A percentile compares a stretch with the other conserved stretches of the same genome.
phyloP scores from a whole-genome alignment of 176 grass and related monocot species.

The Oryza meyeriana region DNA sequence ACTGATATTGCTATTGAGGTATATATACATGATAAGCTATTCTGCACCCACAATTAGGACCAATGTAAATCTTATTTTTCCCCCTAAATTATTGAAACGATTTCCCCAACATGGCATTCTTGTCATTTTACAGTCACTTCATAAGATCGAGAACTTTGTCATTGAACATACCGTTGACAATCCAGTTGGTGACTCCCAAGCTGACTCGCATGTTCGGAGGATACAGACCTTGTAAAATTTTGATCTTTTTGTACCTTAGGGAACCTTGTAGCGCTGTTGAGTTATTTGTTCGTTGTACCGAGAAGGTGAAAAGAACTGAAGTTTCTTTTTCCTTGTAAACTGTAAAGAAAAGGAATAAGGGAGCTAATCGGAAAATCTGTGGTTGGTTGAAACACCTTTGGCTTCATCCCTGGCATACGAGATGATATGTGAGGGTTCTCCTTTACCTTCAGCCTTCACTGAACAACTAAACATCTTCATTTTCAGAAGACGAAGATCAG shows the following conservation, averaged over 20 bases:
- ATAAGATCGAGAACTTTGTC: slow-evolving; percentile 62
- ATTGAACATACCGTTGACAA: slow-evolving; percentile 3
- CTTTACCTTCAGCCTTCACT: background rate
- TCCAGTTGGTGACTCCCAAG: slow-evolving; percentile 19
- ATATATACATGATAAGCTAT: background rate
- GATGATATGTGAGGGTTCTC: background rate
- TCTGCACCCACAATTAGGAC: background rate
- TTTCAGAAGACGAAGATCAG: background rate
- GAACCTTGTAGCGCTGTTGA: slow-evolving; percentile 14
- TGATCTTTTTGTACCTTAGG: slow-evolving; percentile 24
- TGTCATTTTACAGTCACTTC: slow-evolving; percentile 49
- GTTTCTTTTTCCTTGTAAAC: slow-evolving; percentile 15
- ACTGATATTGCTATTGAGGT: slow-evolving; percentile 84
- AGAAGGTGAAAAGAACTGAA: background rate
- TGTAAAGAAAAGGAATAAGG: slow-evolving; percentile 36
- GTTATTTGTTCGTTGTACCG: slow-evolving; percentile 33
- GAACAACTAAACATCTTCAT: background rate
- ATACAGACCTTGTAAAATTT: slow-evolving; percentile 35
- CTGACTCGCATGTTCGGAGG: slow-evolving; percentile 13
- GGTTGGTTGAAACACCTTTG: slow-evolving; percentile 18
- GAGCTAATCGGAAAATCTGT: background rate
- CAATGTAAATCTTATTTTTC: background rate
- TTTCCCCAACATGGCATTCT: slow-evolving; percentile 24
- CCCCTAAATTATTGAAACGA: background rate
- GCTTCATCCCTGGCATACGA: background rate